These are phyloP conservation scores for Lolium multiflorum DNA, from an alignment of 176 grass and related monocot species.

Conservation along the genomic window DNA sequence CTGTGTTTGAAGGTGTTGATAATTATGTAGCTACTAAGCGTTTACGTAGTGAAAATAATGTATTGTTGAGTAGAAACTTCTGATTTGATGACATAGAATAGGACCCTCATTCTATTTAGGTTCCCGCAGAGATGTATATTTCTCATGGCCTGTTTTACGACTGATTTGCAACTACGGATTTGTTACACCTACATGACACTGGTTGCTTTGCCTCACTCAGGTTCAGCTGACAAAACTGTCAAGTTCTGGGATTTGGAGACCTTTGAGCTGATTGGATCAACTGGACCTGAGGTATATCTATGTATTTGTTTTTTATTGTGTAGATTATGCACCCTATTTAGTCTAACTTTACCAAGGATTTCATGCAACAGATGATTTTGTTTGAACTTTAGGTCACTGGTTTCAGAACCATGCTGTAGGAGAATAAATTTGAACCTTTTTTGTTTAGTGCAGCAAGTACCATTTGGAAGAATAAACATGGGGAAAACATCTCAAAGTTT, in stretches of 20 bases:
- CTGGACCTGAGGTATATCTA: slow-evolving; percentile 81
- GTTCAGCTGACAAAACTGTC: slow-evolving; percentile 94
- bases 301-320: slow-evolving; percentile 13
- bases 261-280: slow-evolving; percentile 95
- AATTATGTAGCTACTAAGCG: neutral
- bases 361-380: neutral
- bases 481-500: neutral
- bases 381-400: slow-evolving; percentile 8
- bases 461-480: slow-evolving; percentile 2
- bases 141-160: slow-evolving; percentile 10
- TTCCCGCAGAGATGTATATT: slow-evolving; percentile 1
- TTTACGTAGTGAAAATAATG: slow-evolving; percentile 11
- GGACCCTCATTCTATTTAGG: neutral
- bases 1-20: neutral
- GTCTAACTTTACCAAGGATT: slow-evolving; percentile 15
- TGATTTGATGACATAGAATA: slow-evolving; percentile 18
- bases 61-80: slow-evolving; percentile 14
- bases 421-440: neutral
- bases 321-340: slow-evolving; percentile 17
- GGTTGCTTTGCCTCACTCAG: slow-evolving; percentile 50
- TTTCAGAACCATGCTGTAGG: neutral
- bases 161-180: slow-evolving; percentile 30
- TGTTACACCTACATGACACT: slow-evolving; percentile 25
- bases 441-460: neutral
- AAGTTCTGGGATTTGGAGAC: slow-evolving; percentile 99